Percentiles rank a stretch among this genome's conserved stretches.
These are phyloP conservation scores for Trametes villosa DNA, from an alignment of 768 basidiomycete species.

Conservation along the genomic window DNA sequence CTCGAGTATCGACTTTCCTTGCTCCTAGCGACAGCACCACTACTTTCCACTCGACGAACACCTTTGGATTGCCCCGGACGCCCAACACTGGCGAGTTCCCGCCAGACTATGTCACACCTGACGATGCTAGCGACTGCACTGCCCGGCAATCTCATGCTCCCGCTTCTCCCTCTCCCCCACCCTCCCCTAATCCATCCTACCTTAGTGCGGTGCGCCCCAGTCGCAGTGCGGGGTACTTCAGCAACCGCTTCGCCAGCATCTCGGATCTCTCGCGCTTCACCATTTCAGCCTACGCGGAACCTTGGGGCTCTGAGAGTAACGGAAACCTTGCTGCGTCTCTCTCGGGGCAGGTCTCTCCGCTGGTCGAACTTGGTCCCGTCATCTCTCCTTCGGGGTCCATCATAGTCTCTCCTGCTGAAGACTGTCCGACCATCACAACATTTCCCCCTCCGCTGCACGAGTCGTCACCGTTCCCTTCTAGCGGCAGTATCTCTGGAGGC, in stretches of 20 bases:
- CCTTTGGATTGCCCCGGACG: conserved; percentile 23
- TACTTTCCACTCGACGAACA: conserved; percentile 25
- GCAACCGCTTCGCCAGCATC: conserved; percentile 21
- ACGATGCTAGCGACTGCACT: conserved; percentile 12
- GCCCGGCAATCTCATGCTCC: background rate
- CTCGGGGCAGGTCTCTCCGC: background rate
- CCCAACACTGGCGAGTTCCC: background rate
- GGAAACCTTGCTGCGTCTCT: conserved; percentile 2
- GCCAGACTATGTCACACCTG: background rate
- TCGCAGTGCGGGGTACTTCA: conserved; percentile 18
- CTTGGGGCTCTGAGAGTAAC: conserved; percentile 8
- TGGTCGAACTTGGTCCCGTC: background rate
- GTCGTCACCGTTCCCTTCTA: background rate
- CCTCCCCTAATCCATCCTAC: background rate
- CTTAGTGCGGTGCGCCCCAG: conserved; percentile 3
- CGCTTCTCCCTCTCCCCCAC: background rate
- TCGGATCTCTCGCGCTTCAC: conserved; percentile 21
- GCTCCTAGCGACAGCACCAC: conserved; percentile 23
- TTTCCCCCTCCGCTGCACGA: conserved; percentile 2
- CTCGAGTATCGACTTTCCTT: background rate
- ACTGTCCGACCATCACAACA: background rate
- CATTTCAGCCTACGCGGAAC: conserved; percentile 20
- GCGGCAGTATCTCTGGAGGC: background rate
- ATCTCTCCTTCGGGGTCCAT: conserved; percentile 8
- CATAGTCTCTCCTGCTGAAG: conserved; percentile 2